These are phyloP conservation scores for Royoungia palumana DNA, from an alignment of 768 basidiomycete genomes.

Conservation along the genomic window DNA sequence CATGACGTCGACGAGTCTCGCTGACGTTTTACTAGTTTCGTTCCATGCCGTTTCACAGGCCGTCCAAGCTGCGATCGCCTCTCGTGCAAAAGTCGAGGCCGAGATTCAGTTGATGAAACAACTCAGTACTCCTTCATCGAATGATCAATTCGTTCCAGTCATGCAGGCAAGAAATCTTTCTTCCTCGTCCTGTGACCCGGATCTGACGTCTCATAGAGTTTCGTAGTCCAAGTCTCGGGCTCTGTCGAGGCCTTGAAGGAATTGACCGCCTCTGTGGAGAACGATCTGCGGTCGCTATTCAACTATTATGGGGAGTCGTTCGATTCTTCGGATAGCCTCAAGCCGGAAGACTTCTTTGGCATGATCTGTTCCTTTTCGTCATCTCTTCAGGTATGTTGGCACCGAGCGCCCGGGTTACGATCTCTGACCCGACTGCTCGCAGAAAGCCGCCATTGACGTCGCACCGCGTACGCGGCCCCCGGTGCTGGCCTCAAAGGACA, in stretches of 20 bases:
- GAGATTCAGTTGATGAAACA: constrained; percentile 51
- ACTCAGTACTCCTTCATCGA: constrained; percentile 26
- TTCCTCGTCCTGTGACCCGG: neutral
- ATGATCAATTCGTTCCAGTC: constrained; percentile 62
- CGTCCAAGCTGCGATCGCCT: constrained; percentile 54
- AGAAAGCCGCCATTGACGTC: constrained; percentile 74
- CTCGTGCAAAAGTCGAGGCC: constrained; percentile 51
- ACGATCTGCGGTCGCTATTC: constrained; percentile 58
- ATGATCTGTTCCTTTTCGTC: constrained; percentile 72
- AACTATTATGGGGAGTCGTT: constrained; percentile 77
- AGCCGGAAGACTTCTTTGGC: constrained; percentile 82
- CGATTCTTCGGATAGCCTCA: constrained; percentile 58
- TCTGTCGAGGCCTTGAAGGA: constrained; percentile 64
- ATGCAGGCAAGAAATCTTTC: constrained; percentile 55
- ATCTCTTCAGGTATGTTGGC: constrained; percentile 54
- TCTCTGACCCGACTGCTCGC: neutral
- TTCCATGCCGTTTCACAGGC: constrained; percentile 59
- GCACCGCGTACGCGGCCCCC: neutral
- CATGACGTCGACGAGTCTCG: neutral
- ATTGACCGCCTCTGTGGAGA: constrained; percentile 54
- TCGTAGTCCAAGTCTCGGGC: constrained; percentile 37
- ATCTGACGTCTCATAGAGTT: constrained; percentile 22
- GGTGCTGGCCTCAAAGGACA: neutral
- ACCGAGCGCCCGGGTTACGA: neutral
- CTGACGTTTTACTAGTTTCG: constrained; percentile 54